These are phyloP conservation scores for Russula sp. DNA, from an alignment of 768 basidiomycete genomes.

Conservation along the genomic window DNA sequence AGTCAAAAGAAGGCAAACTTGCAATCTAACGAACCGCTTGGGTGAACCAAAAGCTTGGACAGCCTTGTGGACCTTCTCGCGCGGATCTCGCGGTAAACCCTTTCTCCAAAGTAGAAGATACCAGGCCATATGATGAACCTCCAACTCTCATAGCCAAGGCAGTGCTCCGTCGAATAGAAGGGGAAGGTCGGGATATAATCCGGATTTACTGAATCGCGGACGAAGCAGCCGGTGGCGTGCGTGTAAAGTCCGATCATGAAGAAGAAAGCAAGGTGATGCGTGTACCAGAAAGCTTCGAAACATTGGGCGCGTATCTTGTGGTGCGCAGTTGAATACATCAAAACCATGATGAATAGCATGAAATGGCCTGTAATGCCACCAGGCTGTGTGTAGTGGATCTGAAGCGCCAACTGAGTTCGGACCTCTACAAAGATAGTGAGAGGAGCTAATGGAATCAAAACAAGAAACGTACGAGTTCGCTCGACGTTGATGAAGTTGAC, in stretches of 20 bases:
- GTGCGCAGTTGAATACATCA: conserved; percentile 92
- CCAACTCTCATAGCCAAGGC: conserved; percentile 91
- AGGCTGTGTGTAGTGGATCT: conserved; percentile 85
- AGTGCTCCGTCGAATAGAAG: conserved; percentile 84
- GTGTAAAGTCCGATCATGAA: conserved; percentile 89
- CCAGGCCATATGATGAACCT: conserved; percentile 90
- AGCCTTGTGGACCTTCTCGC: conserved; percentile 74
- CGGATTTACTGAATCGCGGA: conserved; percentile 79
- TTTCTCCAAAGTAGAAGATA: conserved; percentile 84
- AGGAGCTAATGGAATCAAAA: conserved; percentile 5
- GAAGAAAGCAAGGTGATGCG: conserved; percentile 91
- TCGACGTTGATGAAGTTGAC: conserved; percentile 94
- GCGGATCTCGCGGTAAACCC: conserved; percentile 79
- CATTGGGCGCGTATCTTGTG: conserved; percentile 82
- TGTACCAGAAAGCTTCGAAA: conserved; percentile 98
- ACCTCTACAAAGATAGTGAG: conserved; percentile 53
- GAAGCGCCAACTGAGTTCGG: conserved; percentile 67
- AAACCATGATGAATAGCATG: conserved; percentile 90
- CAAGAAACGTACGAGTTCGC: conserved; percentile 60
- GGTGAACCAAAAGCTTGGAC: conserved; percentile 85
- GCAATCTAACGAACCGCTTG: conserved; percentile 58
- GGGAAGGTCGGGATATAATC: conserved; percentile 70
- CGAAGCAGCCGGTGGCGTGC: conserved; percentile 93
- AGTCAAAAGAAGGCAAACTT: background rate
- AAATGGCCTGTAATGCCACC: conserved; percentile 95